These are phyloP conservation scores for Camelina hispida DNA, from an alignment of 345 rosid species.

Conservation along the genomic window DNA sequence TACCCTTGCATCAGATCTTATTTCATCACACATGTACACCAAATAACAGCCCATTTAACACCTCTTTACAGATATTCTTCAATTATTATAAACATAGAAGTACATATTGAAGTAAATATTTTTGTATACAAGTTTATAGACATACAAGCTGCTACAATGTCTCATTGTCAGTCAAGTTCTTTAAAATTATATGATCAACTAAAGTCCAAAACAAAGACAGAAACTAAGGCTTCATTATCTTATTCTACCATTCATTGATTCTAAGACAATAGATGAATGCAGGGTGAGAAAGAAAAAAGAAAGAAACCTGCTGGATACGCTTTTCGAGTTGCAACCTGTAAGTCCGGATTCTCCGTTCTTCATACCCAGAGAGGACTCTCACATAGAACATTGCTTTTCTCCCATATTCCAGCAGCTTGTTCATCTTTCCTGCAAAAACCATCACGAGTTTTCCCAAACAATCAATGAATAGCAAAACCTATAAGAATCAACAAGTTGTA, in stretches of 20 bases:
- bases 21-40: background rate
- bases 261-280: background rate
- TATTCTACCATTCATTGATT: constrained; percentile 5
- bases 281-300: background rate
- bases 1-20: background rate
- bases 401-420: constrained; percentile 79
- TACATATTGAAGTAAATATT: background rate
- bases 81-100: background rate
- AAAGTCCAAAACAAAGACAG: background rate
- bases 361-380: constrained; percentile 94
- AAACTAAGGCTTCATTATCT: constrained; percentile 15
- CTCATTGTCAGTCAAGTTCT: constrained; percentile 12
- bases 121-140: background rate
- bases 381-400: constrained; percentile 80
- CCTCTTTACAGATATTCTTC: background rate
- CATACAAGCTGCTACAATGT: background rate
- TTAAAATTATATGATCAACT: background rate
- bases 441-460: constrained; percentile 27
- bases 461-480: constrained; percentile 25
- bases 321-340: constrained; percentile 80
- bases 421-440: constrained; percentile 53
- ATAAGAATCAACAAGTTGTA: background rate
- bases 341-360: constrained; percentile 76
- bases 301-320: constrained; percentile 70
- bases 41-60: background rate